Evolutionary conservation across 805 yeast genomes (phyloP), one percentile per base, ranked within the genome.

Genomic region (Yarrowia porcina): DNA sequence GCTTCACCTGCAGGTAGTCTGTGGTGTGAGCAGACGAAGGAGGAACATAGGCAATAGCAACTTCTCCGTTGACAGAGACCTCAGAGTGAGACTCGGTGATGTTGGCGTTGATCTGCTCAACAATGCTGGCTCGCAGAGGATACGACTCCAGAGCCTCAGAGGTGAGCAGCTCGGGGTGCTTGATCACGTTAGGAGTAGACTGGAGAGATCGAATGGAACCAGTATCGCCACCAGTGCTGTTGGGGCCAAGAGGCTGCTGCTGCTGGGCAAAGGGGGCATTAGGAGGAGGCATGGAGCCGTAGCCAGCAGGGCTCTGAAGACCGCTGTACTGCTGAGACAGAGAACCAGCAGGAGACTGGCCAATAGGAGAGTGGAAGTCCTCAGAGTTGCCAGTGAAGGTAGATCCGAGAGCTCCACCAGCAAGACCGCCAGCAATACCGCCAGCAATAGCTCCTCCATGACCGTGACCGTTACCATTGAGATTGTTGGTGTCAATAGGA

Each of bases 91-190:
- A 96, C 69, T 86, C 89, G 66, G 82, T 83, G 73, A 86, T 86
- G 18, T 82, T 80, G 5, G 90, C 96, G 71, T 84, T 86, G 66
- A 90, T 79, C 12, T 88, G 85, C 75, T 93, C 98, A n/a, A 94
- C 92, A 66, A 91, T 77, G 50, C 96, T 87, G 2, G 63, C 52
- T 33, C 54, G 52, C 23, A 59, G 32, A 27, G 92, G 85, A 69
- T 87, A 89, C 67, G 93, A 66, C 20, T 74, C 75, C 27, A 39
- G 56, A 21, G 38, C 65, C 5, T 66, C 36, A 3, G 44, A 47
- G 3, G 32, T 39, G 7, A 74, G 74, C 52, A 72, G 66, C 11
- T 69, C 68, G 12, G 76, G 76, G 65, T 68, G 71, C 41, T 45
- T 42, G 44, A 59, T 59, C 30, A 45, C 54, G 30, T 39, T 56